Percentiles rank a stretch among this genome's conserved stretches.
Evolutionary conservation across 2,329 filamentous ascomycete species (phyloP).

Genomic region (Ascochyta rabiei): DNA sequence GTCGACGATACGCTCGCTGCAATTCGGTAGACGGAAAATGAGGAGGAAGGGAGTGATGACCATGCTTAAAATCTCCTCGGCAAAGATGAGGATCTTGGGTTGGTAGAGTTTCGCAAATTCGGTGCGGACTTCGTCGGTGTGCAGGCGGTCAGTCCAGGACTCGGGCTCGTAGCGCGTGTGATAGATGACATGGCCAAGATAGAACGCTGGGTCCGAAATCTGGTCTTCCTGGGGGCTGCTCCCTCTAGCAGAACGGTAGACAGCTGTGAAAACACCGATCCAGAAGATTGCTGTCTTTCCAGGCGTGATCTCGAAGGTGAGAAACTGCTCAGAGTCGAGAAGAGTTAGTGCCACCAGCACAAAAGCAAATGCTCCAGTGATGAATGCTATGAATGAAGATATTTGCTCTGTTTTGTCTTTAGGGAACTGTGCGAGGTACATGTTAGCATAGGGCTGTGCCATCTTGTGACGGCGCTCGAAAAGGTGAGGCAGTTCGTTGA

Average conservation of each 20-base stretch:
- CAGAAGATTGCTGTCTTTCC: constrained; percentile 92
- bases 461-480: constrained; percentile 90
- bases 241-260: constrained; percentile 84
- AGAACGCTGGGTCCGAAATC: constrained; percentile 91
- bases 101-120: constrained; percentile 93
- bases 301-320: constrained; percentile 88
- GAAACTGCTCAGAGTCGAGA: constrained; percentile 88
- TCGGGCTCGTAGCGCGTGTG: constrained; percentile 91
- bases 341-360: constrained; percentile 83
- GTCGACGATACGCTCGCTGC: constrained; percentile 91
- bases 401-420: constrained; percentile 91
- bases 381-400: constrained; percentile 83
- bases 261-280: constrained; percentile 77
- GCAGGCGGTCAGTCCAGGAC: constrained; percentile 87
- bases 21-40: constrained; percentile 82
- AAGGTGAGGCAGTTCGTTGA: constrained; percentile 93
- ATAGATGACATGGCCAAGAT: constrained; percentile 84
- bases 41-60: constrained; percentile 89
- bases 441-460: constrained; percentile 90
- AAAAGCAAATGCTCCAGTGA: constrained; percentile 83
- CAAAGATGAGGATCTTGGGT: constrained; percentile 86
- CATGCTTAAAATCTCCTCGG: constrained; percentile 91
- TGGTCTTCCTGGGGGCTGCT: constrained; percentile 83
- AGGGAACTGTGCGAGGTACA: constrained; percentile 94
- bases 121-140: constrained; percentile 88